Evolutionary conservation across 495 filamentous ascomycete genomes (phyloP).

Genomic region (Penicillium verhagenii): DNA sequence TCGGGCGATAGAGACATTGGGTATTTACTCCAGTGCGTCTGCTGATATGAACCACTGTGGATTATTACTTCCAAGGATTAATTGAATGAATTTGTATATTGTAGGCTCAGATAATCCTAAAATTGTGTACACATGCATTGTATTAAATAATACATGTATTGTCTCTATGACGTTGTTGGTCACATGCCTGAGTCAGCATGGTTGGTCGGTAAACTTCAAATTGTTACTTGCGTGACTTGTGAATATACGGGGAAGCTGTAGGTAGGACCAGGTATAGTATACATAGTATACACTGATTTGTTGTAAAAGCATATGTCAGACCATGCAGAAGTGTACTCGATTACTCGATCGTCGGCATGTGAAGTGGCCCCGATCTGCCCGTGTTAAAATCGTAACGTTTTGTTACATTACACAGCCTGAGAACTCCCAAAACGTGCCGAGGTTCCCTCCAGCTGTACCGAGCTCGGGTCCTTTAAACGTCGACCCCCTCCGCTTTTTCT

Average conservation of each 20-base stretch:
- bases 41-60: neutral
- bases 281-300: neutral
- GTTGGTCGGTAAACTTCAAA: no score
- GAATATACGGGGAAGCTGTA: neutral
- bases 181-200: conserved; percentile 39
- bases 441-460: conserved; percentile 35
- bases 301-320: neutral
- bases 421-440: conserved; percentile 42
- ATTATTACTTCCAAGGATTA: neutral
- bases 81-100: conserved; percentile 12
- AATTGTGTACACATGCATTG: no score
- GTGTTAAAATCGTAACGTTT: conserved; percentile 20
- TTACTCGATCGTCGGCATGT: conserved; percentile 34
- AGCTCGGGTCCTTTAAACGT: conserved; percentile 37
- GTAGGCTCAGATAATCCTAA: no score
- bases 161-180: conserved; percentile 27
- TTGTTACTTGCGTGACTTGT: no score
- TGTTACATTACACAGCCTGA: conserved; percentile 3
- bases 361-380: conserved; percentile 33
- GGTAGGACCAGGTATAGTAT: neutral
- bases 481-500: conserved; percentile 27
- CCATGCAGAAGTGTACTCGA: neutral
- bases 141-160: no score
- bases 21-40: no score
- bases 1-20: conserved; percentile 3